These are phyloP conservation scores for Phytophthora constricta DNA, from an alignment of 352 stramenopile genomes.

Conservation along the genomic window DNA sequence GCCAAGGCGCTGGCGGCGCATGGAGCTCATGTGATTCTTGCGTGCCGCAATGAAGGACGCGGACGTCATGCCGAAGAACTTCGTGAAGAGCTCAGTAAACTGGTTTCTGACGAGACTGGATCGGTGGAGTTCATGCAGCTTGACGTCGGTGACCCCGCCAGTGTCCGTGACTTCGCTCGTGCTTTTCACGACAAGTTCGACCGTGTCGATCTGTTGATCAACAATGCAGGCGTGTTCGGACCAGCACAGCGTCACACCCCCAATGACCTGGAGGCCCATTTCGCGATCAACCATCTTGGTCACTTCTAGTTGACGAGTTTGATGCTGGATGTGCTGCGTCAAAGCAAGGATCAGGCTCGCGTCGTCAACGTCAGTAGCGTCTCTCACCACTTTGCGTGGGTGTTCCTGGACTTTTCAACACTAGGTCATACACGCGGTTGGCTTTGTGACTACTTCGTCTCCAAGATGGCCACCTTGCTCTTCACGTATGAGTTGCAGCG, in stretches of 20 bases:
- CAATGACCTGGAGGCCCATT: constrained; percentile 59
- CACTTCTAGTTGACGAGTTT: constrained; percentile 65
- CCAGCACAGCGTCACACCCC: constrained; percentile 39
- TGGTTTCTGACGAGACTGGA: neutral
- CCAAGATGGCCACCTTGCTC: constrained; percentile 53
- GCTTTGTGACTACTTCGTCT: constrained; percentile 42
- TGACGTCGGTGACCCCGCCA: constrained; percentile 50
- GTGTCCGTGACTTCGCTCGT: constrained; percentile 40
- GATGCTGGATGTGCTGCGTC: constrained; percentile 53
- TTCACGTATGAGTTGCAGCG: constrained; percentile 55
- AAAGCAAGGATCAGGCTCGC: constrained; percentile 19
- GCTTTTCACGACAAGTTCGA: constrained; percentile 47
- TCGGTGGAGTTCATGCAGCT: constrained; percentile 50
- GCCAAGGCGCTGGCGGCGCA: constrained; percentile 57
- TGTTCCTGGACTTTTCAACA: constrained; percentile 36
- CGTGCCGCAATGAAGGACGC: constrained; percentile 38
- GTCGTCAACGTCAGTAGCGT: constrained; percentile 51
- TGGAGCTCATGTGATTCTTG: constrained; percentile 78
- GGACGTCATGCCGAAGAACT: neutral
- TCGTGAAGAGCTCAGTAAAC: neutral
- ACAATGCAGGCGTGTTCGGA: constrained; percentile 64
- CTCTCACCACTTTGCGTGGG: constrained; percentile 33
- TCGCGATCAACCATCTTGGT: constrained; percentile 65
- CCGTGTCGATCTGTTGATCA: constrained; percentile 58
- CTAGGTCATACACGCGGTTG: constrained; percentile 45